phyloP scores from a whole-genome alignment of 2,329 filamentous ascomycete species.

The Epichloe sp. region DNA sequence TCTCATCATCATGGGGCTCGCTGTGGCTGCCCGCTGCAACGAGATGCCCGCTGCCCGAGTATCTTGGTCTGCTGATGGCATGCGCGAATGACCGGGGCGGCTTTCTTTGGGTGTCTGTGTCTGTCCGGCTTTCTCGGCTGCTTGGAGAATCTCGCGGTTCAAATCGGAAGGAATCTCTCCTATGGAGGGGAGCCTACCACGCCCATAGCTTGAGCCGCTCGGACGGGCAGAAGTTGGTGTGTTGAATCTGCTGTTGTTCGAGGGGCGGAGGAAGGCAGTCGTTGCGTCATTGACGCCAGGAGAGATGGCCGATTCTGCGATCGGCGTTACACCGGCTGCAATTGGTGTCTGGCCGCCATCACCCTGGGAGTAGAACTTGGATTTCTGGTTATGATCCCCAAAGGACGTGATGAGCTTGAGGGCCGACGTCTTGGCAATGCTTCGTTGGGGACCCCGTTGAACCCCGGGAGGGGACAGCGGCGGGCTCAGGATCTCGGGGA shows the following conservation, averaged over 20 bases:
- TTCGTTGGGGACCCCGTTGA: slow-evolving; percentile 43
- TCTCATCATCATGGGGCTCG: slow-evolving; percentile 51
- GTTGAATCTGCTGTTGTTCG: slow-evolving; percentile 54
- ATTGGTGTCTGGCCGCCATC: slow-evolving; percentile 60
- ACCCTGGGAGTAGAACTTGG: slow-evolving; percentile 46
- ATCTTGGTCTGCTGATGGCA: slow-evolving; percentile 27
- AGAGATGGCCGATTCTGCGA: slow-evolving; percentile 56
- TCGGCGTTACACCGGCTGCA: slow-evolving; percentile 74
- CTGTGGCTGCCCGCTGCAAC: slow-evolving; percentile 52
- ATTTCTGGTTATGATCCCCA: slow-evolving; percentile 46
- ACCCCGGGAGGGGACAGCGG: slow-evolving; percentile 61
- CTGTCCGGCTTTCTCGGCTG: slow-evolving; percentile 13
- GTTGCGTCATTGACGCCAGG: slow-evolving; percentile 53
- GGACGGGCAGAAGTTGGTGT: slow-evolving; percentile 52
- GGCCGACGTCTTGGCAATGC: slow-evolving; percentile 66
- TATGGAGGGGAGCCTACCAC: slow-evolving; percentile 63
- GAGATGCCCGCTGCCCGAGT: slow-evolving; percentile 31
- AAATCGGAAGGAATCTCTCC: slow-evolving; percentile 39
- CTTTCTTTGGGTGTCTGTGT: slow-evolving; percentile 15
- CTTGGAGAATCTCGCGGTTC: slow-evolving; percentile 17
- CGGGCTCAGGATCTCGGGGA: slow-evolving; percentile 52
- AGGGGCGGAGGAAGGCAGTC: slow-evolving; percentile 55
- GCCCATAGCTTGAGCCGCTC: slow-evolving; percentile 45
- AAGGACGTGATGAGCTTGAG: slow-evolving; percentile 90
- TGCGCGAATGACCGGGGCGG: slow-evolving; percentile 21